Evolutionary conservation across 495 filamentous ascomycete species (phyloP).

Genomic region (Aspergillus nidulans): DNA sequence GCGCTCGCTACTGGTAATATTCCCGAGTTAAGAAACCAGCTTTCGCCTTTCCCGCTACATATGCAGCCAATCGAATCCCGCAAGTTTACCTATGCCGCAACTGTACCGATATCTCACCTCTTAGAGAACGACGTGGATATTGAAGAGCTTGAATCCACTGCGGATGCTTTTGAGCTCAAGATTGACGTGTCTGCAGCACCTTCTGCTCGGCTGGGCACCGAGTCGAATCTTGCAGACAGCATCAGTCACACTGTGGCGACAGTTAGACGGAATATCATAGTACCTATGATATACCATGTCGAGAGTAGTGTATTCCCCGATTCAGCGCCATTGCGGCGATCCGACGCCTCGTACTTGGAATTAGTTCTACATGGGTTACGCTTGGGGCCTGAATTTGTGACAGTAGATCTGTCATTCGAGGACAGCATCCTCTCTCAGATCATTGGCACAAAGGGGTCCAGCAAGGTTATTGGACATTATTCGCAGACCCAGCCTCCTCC

Average conservation of each 20-base stretch:
- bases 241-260: conserved; percentile 55
- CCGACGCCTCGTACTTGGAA: conserved; percentile 51
- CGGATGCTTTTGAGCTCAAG: conserved; percentile 64
- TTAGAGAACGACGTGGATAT: conserved; percentile 53
- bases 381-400: conserved; percentile 65
- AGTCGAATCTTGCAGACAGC: conserved; percentile 32
- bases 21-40: conserved; percentile 48
- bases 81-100: conserved; percentile 57
- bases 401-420: conserved; percentile 58
- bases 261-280: conserved; percentile 59
- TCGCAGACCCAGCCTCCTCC: conserved; percentile 42
- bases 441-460: conserved; percentile 53
- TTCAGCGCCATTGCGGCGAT: conserved; percentile 19
- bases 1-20: conserved; percentile 56
- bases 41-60: conserved; percentile 66
- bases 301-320: conserved; percentile 29
- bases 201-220: conserved; percentile 28
- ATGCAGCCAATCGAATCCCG: conserved; percentile 59
- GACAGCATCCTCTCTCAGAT: conserved; percentile 50
- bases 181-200: conserved; percentile 44
- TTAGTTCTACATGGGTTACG: conserved; percentile 64
- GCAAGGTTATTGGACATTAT: conserved; percentile 64
- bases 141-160: conserved; percentile 59
- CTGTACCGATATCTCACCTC: conserved; percentile 58
- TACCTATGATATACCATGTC: conserved; percentile 50